Evolutionary conservation across 2,329 filamentous ascomycete species (phyloP).

Genomic region (Phialocephala sp.): DNA sequence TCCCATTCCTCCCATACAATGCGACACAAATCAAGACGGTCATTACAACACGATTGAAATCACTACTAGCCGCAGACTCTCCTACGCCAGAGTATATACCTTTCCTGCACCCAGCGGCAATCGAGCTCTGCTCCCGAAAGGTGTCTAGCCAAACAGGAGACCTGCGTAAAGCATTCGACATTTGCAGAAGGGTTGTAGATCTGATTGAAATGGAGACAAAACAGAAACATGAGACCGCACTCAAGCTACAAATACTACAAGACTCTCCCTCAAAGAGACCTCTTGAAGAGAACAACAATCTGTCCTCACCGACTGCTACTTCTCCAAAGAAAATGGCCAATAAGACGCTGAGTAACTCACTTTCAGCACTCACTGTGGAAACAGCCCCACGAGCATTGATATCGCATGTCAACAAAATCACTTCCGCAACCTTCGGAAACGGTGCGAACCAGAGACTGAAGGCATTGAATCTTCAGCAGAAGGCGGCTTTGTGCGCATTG

Average conservation of each 20-base stretch:
- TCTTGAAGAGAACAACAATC: slow-evolving; percentile 81
- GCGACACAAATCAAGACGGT: slow-evolving; percentile 86
- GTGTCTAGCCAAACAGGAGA: slow-evolving; percentile 94
- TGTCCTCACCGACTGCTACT: slow-evolving; percentile 58
- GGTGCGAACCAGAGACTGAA: slow-evolving; percentile 84
- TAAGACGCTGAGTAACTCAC: slow-evolving; percentile 51
- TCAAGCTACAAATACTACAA: slow-evolving; percentile 59
- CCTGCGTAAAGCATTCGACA: slow-evolving; percentile 92
- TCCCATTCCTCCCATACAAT: slow-evolving; percentile 93
- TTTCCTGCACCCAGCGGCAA: slow-evolving; percentile 91
- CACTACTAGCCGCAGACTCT: slow-evolving; percentile 65
- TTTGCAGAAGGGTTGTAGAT: slow-evolving; percentile 88
- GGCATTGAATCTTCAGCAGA: slow-evolving; percentile 92
- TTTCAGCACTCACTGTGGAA: slow-evolving; percentile 68
- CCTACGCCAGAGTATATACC: slow-evolving; percentile 69
- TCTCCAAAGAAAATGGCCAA: slow-evolving; percentile 44
- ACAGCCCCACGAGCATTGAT: slow-evolving; percentile 90
- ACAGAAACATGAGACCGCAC: slow-evolving; percentile 70
- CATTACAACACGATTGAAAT: slow-evolving; percentile 81
- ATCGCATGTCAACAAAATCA: slow-evolving; percentile 89
- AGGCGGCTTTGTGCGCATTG: slow-evolving; percentile 88
- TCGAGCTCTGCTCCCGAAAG: slow-evolving; percentile 93
- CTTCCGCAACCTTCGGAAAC: slow-evolving; percentile 87
- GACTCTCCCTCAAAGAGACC: slow-evolving; percentile 76
- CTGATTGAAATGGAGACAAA: slow-evolving; percentile 85